These are phyloP conservation scores for Lasiosphaeris hirsuta DNA, from an alignment of 495 filamentous ascomycete genomes.

Conservation along the genomic window DNA sequence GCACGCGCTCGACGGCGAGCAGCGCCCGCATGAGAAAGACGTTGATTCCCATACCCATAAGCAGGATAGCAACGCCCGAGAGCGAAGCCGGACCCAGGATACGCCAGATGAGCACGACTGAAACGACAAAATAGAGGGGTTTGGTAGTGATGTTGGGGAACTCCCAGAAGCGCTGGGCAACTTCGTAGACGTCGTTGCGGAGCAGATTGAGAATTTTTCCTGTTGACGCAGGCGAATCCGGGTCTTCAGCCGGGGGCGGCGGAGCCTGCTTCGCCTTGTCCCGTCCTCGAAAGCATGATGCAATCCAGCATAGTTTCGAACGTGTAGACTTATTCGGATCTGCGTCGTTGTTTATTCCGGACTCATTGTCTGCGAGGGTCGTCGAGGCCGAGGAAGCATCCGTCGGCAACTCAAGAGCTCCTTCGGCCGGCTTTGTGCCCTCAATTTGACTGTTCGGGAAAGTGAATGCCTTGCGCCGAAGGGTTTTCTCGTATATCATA, in stretches of 20 bases:
- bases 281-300: constrained; percentile 9
- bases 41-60: constrained; percentile 64
- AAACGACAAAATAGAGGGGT: constrained; percentile 66
- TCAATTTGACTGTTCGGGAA: constrained; percentile 28
- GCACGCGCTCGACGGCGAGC: constrained; percentile 59
- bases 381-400: constrained; percentile 17
- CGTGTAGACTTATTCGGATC: constrained; percentile 18
- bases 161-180: constrained; percentile 81
- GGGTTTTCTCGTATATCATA: constrained; percentile 81
- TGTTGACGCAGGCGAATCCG: constrained; percentile 61
- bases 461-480: constrained; percentile 69
- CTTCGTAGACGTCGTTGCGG: constrained; percentile 75
- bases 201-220: constrained; percentile 83
- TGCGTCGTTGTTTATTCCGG: constrained; percentile 20
- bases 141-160: constrained; percentile 62
- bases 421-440: constrained; percentile 3
- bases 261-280: constrained; percentile 5
- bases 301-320: constrained; percentile 7
- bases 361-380: constrained; percentile 29
- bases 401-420: constrained; percentile 17
- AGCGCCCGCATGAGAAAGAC: constrained; percentile 57
- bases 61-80: constrained; percentile 61
- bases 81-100: constrained; percentile 78
- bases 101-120: constrained; percentile 65
- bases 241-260: neutral